phyloP scores from a whole-genome alignment of 352 stramenopile genomes.

The Plasmopara halstedii region DNA sequence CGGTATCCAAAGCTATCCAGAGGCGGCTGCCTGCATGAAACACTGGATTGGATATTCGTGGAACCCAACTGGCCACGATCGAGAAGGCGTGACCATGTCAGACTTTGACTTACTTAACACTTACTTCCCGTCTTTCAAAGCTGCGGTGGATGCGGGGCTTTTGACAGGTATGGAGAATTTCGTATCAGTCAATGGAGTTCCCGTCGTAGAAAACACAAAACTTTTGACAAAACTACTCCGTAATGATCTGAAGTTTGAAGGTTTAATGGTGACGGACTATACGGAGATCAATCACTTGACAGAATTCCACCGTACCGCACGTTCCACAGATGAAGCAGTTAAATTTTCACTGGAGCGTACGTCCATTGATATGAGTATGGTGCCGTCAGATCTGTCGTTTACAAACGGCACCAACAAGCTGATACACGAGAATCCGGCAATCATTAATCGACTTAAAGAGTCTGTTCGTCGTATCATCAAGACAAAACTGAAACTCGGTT shows the following conservation, averaged over 20 bases:
- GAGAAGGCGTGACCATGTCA: background rate
- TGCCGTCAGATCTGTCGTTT: background rate
- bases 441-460: background rate
- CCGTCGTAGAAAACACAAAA: background rate
- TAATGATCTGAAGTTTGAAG: background rate
- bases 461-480: background rate
- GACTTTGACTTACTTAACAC: background rate
- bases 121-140: background rate
- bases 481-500: background rate
- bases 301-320: background rate
- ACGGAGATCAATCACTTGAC: background rate
- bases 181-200: background rate
- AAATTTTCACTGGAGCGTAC: background rate
- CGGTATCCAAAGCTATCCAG: background rate
- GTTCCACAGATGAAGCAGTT: background rate
- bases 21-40: background rate
- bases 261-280: background rate
- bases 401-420: background rate
- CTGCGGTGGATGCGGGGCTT: background rate
- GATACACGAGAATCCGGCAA: background rate
- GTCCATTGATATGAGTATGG: background rate
- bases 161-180: background rate
- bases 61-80: background rate
- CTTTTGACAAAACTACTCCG: background rate
- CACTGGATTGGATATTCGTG: background rate